These are phyloP conservation scores for Lecanicillium sp. DNA, from an alignment of 2,329 filamentous ascomycete species.

Conservation along the genomic window DNA sequence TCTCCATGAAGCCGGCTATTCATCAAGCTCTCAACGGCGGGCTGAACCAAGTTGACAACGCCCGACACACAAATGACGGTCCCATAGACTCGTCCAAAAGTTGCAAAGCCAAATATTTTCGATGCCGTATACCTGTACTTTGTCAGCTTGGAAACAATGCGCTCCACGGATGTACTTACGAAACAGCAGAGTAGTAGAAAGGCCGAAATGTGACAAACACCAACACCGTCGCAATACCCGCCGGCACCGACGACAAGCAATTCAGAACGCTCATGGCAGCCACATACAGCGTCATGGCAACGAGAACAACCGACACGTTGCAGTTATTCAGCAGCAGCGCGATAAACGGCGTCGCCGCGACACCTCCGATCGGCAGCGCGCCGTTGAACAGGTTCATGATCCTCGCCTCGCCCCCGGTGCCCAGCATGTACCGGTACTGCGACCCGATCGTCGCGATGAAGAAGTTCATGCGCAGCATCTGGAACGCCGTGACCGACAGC, in stretches of 20 bases:
- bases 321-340: conserved; percentile 62
- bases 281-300: not conserved
- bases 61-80: conserved; percentile 69
- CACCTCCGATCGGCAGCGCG: conserved; percentile 60
- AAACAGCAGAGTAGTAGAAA: conserved; percentile 71
- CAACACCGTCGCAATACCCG: conserved; percentile 60
- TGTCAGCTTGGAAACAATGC: not conserved
- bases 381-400: conserved; percentile 38
- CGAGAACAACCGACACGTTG: conserved; percentile 49
- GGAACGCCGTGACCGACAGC: conserved; percentile 54
- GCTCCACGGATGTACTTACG: conserved; percentile 29
- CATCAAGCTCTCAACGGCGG: conserved; percentile 62
- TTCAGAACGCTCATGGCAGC: conserved; percentile 50
- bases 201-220: conserved; percentile 68
- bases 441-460: conserved; percentile 60
- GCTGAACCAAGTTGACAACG: conserved; percentile 64
- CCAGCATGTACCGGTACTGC: conserved; percentile 64
- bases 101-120: conserved; percentile 75
- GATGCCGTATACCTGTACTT: conserved; percentile 14
- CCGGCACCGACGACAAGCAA: conserved; percentile 54
- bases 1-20: conserved; percentile 55
- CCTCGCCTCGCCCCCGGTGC: conserved; percentile 35
- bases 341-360: conserved; percentile 65
- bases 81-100: conserved; percentile 74
- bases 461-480: conserved; percentile 66